Base-by-base conservation (phyloP, 306 rosid genomes). In the Morella rubra region DNA sequence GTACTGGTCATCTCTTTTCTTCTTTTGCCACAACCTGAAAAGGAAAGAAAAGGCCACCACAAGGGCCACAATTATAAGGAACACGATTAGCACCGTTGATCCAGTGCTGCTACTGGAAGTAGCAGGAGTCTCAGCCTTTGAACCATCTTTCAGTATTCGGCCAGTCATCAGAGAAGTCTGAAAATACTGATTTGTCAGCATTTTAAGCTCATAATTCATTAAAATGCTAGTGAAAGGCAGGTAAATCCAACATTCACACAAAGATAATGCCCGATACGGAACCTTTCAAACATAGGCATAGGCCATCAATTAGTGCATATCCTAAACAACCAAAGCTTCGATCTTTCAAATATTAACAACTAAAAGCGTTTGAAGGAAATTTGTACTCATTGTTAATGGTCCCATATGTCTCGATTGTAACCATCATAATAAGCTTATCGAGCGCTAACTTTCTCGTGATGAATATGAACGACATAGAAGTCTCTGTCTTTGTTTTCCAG, bases 1-100 rank as follows among this genome's bases (percentile, higher is more conserved):
- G 82, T 89, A 87, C 60, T 90, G 96, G 65, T 90, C 93, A 56
- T 93, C 96, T 82, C 97, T 86, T 80, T 85, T 90, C 90, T 92
- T 92, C 96, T 79, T 90, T 71, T 66, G 90, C 96, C 97, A 87
- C 24, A 86, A 79, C 85, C 89, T 90, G 78, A 92, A 89, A 56
- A 92, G 93, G 56, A 77, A 74, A 69, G 85, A 82, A 19, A 81
- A 72, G 27, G 87, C 22, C 77, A 85, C 27, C 5, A 27, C 79
- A 67, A 86, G 75, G 47, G 78, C 73, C 74, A 79, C 85, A 52
- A 87, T 42, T 50, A 47, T 88, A 72, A 91, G 54, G 15, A 88
- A 53, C 53, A 85, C 18, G 71, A 90, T 68, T 61, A 77, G 44
- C 45, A 87, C 80, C 0, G 74, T 74, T 42, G 92, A 87, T 27